Evolutionary conservation across 192 early-diverging fungal genomes (phyloP), one percentile per base, ranked within the genome.

Genomic region (Backusella australiensis): DNA sequence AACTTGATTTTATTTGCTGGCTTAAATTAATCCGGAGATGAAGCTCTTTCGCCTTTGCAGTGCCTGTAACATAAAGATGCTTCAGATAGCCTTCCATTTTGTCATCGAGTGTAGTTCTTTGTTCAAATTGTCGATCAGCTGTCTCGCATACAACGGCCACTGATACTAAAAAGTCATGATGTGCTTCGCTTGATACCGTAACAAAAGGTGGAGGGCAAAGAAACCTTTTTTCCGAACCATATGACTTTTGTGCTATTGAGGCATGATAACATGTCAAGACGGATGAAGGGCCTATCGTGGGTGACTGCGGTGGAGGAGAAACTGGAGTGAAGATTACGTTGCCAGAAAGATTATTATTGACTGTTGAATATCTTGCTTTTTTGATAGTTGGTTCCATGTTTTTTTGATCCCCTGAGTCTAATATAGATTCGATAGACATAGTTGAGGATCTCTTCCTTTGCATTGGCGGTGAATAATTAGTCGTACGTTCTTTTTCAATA

Each of bases 161-260:
- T n/a, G 78, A 71, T n/a, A 83, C 53, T 15, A 71, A 15, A 14
- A 79, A 74, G 15, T 32, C 4, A 14, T 81, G 80, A 59, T 75
- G 81, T 76, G 26, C 89, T 80, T 74, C 93, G 83, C 53, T 86
- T 42, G 70, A 71, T 5, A 71, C 32, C 14, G 39, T 83, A 12
- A 95, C 89, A 12, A 92, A 88, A 6, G 92, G 93, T 36, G 93
- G 92, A 52, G 93, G 91, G 73, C 92, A 93, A 67, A 93, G 73
- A 74, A 93, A 94, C 4, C 96, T 89, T 80, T 96, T 98, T 79
- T 98, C 96, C 73, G 88, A 88, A 11, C 95, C 96, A 85, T 98
- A 98, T 12, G 94, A 96, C 85, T 98, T 98, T 85, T 98, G 96
- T 6, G 93, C 95, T 8, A 96, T 95, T 0, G 90, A 78, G 6